A percentile compares a stretch with the other conserved stretches of the same genome.
Conservation (phyloP, 2,329 filamentous ascomycete species). For the Fusarium tricinctum region DNA sequence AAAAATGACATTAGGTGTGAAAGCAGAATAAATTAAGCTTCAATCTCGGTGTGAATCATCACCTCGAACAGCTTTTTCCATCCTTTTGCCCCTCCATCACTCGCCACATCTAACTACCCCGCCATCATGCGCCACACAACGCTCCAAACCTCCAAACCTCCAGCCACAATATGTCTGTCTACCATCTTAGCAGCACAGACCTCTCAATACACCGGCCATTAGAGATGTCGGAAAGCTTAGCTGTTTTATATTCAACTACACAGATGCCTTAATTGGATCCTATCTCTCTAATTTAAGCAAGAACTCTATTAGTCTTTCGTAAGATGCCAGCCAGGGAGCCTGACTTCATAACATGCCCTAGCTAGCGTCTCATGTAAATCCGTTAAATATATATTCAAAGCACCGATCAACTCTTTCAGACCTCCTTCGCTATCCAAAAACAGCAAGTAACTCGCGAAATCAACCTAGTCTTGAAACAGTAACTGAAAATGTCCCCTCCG, state of each 20-base stretch:
- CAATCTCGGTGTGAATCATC: constrained; percentile 42
- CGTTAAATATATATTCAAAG: not conserved
- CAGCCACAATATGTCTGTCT: too few relatives aligned
- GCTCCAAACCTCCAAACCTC: too few relatives aligned
- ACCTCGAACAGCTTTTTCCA: constrained; percentile 28
- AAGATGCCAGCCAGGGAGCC: not conserved
- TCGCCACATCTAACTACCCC: constrained; percentile 38
- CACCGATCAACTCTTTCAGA: not conserved
- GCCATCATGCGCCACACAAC: constrained; percentile 30
- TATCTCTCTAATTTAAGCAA: too few relatives aligned
- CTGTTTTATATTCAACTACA: too few relatives aligned
- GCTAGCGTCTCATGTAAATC: constrained; percentile 16
- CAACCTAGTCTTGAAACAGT: not conserved
- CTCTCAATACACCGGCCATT: too few relatives aligned
- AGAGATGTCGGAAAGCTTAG: too few relatives aligned
- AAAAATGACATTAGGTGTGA: not conserved
- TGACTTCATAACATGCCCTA: not conserved
- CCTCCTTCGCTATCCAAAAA: constrained; percentile 11
- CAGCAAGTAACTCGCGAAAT: constrained; percentile 8
- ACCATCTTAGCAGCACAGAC: too few relatives aligned
- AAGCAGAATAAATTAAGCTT: constrained; percentile 20
- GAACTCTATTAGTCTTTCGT: too few relatives aligned
- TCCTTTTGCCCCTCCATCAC: constrained; percentile 38
- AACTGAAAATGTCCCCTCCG: not conserved
- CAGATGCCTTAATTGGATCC: too few relatives aligned